Conservation (phyloP, 441 rosid genomes). For the Pelargonium myrrhifolium region DNA sequence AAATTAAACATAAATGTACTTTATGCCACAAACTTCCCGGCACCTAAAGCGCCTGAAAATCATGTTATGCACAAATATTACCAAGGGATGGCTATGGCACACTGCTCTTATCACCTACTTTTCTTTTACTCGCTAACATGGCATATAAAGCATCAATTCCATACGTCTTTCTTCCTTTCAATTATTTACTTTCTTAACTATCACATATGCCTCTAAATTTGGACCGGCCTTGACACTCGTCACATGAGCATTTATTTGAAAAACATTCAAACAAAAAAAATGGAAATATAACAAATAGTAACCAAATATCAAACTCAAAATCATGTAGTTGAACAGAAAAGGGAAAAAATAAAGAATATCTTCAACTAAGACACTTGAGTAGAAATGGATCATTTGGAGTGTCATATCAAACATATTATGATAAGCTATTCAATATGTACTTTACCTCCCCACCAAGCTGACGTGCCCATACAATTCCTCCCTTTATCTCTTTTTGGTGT, state of each 20-base stretch:
- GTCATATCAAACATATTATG: conserved; percentile 3
- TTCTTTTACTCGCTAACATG: not conserved
- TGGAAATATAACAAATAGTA: not conserved
- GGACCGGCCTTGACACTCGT: not conserved
- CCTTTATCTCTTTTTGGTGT: conserved; percentile 67
- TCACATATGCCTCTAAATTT: not conserved
- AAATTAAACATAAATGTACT: too few species aligned
- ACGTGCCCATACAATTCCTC: conserved; percentile 76
- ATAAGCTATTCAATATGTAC: conserved; percentile 6
- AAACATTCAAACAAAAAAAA: not conserved
- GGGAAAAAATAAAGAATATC: not conserved
- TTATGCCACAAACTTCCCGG: not conserved
- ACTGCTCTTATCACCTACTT: not conserved
- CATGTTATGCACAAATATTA: not conserved
- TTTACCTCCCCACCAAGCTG: conserved; percentile 98
- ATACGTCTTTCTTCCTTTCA: too few species aligned
- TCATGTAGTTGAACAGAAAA: not conserved
- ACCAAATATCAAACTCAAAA: not conserved
- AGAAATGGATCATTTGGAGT: conserved; percentile 2
- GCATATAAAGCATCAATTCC: too few species aligned
- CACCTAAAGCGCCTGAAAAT: not conserved
- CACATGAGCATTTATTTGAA: not conserved
- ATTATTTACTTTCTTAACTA: not conserved
- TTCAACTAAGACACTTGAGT: not conserved
- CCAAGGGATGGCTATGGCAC: not conserved